These are phyloP conservation scores for Diatrype stigma DNA, from an alignment of 2,329 filamentous ascomycete genomes.

Conservation along the genomic window DNA sequence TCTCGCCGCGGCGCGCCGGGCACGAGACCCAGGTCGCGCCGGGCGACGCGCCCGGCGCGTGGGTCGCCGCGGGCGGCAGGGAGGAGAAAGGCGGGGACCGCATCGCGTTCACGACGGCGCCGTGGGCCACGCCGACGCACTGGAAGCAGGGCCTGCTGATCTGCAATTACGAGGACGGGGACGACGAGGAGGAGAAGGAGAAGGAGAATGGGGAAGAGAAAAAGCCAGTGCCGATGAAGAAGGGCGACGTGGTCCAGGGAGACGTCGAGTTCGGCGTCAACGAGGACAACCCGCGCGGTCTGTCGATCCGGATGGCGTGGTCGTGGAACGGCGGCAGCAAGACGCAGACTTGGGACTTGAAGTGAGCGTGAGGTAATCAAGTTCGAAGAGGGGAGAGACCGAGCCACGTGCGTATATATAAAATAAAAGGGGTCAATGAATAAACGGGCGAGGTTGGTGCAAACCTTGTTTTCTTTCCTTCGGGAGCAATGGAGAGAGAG, in stretches of 20 bases:
- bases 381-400: not conserved
- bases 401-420: too few species aligned
- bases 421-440: too few species aligned
- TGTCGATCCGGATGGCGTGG: conserved; percentile 65
- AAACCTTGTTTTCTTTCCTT: too few species aligned
- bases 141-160: conserved; percentile 84
- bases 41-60: conserved; percentile 53
- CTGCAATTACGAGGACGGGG: conserved; percentile 45
- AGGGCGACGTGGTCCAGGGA: conserved; percentile 58
- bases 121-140: conserved; percentile 72
- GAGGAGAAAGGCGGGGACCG: conserved; percentile 50
- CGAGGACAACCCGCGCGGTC: conserved; percentile 62
- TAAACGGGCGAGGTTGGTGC: too few species aligned
- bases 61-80: conserved; percentile 34
- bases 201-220: conserved; percentile 34
- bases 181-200: conserved; percentile 1
- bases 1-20: conserved; percentile 58
- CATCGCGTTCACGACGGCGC: conserved; percentile 86
- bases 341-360: conserved; percentile 42
- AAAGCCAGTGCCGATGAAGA: conserved; percentile 40
- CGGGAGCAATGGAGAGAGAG: too few species aligned
- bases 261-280: conserved; percentile 67
- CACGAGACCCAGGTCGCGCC: conserved; percentile 43
- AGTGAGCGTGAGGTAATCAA: conserved; percentile 5
- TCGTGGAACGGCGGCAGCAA: conserved; percentile 29